phyloP scores from a whole-genome alignment of 352 stramenopile genomes.

The Pythium biforme region DNA sequence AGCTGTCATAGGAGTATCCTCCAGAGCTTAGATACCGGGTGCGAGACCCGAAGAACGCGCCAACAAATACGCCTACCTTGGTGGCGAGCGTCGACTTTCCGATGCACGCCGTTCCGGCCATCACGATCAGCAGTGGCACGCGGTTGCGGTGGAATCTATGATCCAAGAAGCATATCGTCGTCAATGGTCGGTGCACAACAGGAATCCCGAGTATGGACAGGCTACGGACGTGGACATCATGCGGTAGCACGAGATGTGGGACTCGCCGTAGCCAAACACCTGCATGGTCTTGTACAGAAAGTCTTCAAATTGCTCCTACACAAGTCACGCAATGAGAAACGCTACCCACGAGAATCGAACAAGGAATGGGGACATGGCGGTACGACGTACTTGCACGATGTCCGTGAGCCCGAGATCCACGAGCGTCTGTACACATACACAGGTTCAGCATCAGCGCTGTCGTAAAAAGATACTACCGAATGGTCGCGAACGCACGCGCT shows the following conservation, averaged over 20 bases:
- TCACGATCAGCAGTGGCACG: constrained; percentile 80
- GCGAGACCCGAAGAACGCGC: too few species aligned
- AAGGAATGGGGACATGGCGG: too few species aligned
- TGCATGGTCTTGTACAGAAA: constrained; percentile 91
- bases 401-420: constrained; percentile 84
- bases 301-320: constrained; percentile 85
- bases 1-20: too few species aligned
- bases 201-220: neutral
- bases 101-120: constrained; percentile 79
- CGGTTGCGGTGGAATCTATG: constrained; percentile 80
- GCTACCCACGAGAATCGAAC: neutral
- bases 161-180: neutral
- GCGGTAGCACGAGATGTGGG: constrained; percentile 80
- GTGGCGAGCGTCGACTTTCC: constrained; percentile 86
- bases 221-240: constrained; percentile 82
- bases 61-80: too few species aligned
- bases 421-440: constrained; percentile 48
- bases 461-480: too few species aligned
- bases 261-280: constrained; percentile 84
- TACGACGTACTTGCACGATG: constrained; percentile 63
- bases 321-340: neutral
- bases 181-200: neutral
- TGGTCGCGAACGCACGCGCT: constrained; percentile 47
- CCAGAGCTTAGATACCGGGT: too few species aligned
- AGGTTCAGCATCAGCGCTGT: neutral